Evolutionary conservation across 495 filamentous ascomycete genomes (phyloP).

Genomic region (Cetradonia linearis): DNA sequence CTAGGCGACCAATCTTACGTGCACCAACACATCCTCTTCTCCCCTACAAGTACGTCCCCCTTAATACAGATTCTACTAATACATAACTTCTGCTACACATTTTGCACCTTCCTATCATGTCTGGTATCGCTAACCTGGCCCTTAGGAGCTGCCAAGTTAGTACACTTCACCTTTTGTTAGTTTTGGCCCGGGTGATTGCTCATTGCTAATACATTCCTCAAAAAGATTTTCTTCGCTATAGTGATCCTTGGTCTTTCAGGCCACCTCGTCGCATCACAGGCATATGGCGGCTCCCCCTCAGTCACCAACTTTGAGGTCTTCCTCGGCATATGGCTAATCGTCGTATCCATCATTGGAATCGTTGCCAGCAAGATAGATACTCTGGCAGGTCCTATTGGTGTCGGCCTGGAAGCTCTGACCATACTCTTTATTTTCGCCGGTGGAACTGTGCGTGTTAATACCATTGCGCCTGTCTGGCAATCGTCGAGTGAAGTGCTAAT

Average conservation of each 20-base stretch:
- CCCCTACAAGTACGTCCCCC: not conserved
- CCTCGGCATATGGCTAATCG: conserved; percentile 35
- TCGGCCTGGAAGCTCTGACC: conserved; percentile 48
- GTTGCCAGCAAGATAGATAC: conserved; percentile 39
- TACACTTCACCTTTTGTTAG: not conserved
- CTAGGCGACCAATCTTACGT: not conserved
- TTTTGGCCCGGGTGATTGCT: not conserved
- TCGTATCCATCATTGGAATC: conserved; percentile 56
- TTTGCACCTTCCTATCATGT: conserved; percentile 8
- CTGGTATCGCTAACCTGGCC: conserved; percentile 12
- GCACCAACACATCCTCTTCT: not conserved
- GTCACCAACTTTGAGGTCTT: conserved; percentile 22
- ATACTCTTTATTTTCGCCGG: conserved; percentile 53
- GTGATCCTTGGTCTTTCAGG: conserved; percentile 22
- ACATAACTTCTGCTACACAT: not conserved
- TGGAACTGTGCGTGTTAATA: conserved; percentile 44
- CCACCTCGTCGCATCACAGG: conserved; percentile 22
- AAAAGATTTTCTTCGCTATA: conserved; percentile 22
- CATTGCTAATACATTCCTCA: not conserved
- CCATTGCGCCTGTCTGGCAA: not conserved
- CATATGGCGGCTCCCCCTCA: conserved; percentile 19
- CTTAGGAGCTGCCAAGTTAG: conserved; percentile 18
- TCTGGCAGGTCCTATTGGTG: conserved; percentile 41
- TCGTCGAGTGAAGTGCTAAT: not conserved
- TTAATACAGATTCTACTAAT: not conserved